These are phyloP conservation scores for Polyrhizophydium stewartii DNA, from an alignment of 371 early-diverging fungal genomes.

Conservation along the genomic window DNA sequence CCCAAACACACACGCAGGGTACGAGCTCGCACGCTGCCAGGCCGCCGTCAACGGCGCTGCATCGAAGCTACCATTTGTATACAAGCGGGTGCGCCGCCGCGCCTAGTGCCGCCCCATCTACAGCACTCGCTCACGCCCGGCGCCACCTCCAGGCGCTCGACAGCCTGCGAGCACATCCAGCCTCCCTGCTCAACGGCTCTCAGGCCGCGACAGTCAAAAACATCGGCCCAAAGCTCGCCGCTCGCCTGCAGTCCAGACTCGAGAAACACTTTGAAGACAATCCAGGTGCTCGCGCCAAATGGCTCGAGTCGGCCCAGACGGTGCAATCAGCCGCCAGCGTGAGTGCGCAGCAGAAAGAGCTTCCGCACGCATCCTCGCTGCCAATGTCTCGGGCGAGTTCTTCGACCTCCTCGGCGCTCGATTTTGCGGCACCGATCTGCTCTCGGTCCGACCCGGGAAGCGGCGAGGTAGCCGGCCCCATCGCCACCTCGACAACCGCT, in stretches of 20 bases:
- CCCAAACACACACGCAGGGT: no score
- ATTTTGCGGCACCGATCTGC: background rate
- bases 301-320: background rate
- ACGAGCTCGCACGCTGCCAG: background rate
- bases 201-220: constrained; percentile 55
- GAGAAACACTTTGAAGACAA: constrained; percentile 45
- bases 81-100: constrained; percentile 46
- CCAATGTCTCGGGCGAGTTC: no score
- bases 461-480: no score
- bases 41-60: background rate
- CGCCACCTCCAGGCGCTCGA: background rate
- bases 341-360: constrained; percentile 35
- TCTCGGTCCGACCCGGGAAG: background rate
- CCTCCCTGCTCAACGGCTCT: background rate
- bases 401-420: no score
- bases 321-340: background rate
- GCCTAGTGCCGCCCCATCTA: background rate
- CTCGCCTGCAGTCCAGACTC: constrained; percentile 55
- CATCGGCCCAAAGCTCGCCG: constrained; percentile 59
- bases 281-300: background rate
- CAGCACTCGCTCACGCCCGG: background rate
- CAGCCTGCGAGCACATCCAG: background rate
- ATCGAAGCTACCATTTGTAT: constrained; percentile 35
- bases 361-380: constrained; percentile 38
- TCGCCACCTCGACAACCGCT: no score